phyloP scores from a whole-genome alignment of 2,329 filamentous ascomycete species.

The Berkeleyomyces basicola region DNA sequence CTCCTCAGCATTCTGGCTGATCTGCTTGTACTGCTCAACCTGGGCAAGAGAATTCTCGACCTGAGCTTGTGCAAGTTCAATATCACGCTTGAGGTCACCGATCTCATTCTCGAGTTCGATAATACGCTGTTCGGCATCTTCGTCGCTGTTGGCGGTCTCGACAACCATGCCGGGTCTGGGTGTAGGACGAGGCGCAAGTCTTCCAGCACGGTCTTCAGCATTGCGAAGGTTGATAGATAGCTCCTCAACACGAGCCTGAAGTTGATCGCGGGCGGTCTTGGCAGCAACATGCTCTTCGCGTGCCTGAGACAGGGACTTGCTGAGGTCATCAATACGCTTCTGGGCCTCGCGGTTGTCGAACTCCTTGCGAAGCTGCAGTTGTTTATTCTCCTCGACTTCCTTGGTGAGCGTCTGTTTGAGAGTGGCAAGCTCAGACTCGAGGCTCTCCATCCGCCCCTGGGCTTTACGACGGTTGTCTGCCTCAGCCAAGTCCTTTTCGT shows the following conservation, averaged over 20 bases:
- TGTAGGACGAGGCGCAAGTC: constrained; percentile 65
- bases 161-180: constrained; percentile 35
- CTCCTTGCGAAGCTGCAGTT: constrained; percentile 67
- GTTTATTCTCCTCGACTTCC: constrained; percentile 72
- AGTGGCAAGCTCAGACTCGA: constrained; percentile 63
- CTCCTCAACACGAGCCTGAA: constrained; percentile 79
- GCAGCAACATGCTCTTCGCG: constrained; percentile 74
- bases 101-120: constrained; percentile 75
- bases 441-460: constrained; percentile 56
- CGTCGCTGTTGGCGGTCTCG: constrained; percentile 27
- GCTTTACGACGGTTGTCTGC: constrained; percentile 66
- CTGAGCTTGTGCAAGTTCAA: constrained; percentile 66
- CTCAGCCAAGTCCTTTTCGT: constrained; percentile 76
- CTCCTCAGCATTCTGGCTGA: constrained; percentile 78
- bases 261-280: constrained; percentile 77
- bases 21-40: constrained; percentile 72
- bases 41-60: constrained; percentile 67
- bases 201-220: constrained; percentile 71
- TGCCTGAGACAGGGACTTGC: constrained; percentile 58
- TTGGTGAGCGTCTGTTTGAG: constrained; percentile 71
- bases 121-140: constrained; percentile 40
- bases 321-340: constrained; percentile 83
- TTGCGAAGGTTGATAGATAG: constrained; percentile 73
- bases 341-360: constrained; percentile 79
- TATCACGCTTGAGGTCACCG: constrained; percentile 69